A percentile compares a stretch with the other conserved stretches of the same genome.
These are phyloP conservation scores for Tetramitus jugosus DNA, from an alignment of 208 protist species.

Conservation along the genomic window DNA sequence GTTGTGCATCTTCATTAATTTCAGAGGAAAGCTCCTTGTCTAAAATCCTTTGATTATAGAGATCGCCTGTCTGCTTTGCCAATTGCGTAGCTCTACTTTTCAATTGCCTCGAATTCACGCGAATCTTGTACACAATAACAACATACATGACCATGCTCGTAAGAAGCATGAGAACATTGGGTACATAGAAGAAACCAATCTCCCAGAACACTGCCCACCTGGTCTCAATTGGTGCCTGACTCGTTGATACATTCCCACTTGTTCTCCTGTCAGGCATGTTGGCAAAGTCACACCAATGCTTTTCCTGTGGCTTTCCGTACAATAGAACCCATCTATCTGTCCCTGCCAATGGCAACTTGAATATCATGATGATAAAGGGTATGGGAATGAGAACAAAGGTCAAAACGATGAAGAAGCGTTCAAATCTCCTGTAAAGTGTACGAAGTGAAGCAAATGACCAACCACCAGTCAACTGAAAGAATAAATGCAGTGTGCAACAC, in stretches of 20 bases:
- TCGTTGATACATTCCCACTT: too few relatives aligned
- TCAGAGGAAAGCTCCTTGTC: too few relatives aligned
- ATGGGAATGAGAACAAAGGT: background rate
- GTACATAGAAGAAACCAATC: conserved; percentile 17
- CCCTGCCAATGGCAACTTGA: background rate
- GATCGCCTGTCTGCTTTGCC: too few relatives aligned
- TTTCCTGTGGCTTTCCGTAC: conserved; percentile 9
- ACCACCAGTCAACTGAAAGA: background rate
- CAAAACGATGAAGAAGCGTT: background rate
- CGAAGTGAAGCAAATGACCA: background rate
- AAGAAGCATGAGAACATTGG: background rate
- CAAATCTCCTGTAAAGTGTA: background rate
- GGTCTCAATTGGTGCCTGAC: background rate
- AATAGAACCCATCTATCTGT: background rate
- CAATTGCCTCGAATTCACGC: background rate
- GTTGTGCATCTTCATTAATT: too few relatives aligned
- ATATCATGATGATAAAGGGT: conserved; percentile 4
- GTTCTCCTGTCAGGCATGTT: background rate
- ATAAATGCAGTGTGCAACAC: background rate
- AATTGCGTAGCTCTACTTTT: background rate
- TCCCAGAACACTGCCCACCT: conserved; percentile 4
- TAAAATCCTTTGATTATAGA: too few relatives aligned
- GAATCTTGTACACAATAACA: conserved; percentile 9
- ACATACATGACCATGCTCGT: background rate
- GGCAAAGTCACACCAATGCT: conserved; percentile 10